Evolutionary conservation across 306 rosid genomes (phyloP).

Genomic region (Prunus mume): DNA sequence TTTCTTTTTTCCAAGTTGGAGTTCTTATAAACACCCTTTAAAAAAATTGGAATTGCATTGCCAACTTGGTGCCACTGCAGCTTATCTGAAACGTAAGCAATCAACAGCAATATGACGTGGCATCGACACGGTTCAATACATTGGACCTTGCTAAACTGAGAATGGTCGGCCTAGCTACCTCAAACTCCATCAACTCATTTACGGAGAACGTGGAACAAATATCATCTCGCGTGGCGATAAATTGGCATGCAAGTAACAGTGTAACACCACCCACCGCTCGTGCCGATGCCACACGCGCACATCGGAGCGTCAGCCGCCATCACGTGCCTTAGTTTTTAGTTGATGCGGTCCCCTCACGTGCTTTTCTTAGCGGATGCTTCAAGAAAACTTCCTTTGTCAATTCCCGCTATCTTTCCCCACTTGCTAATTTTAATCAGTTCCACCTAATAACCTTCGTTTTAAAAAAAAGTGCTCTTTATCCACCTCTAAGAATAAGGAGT

Average conservation of each 20-base stretch:
- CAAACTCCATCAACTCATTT: conserved; percentile 12
- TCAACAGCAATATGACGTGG: not conserved
- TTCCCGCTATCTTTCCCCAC: not conserved
- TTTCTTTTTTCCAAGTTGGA: not conserved
- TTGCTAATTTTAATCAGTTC: not conserved
- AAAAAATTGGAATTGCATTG: not conserved
- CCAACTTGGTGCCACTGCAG: not conserved
- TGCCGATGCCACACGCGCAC: not conserved
- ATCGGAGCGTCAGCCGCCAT: conserved; percentile 20
- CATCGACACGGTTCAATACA: conserved; percentile 2
- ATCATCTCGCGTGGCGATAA: not conserved
- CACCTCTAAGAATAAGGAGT: too few relatives aligned
- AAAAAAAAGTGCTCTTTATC: too few relatives aligned
- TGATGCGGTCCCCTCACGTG: conserved; percentile 40
- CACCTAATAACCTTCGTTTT: not conserved
- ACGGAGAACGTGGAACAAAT: conserved; percentile 32
- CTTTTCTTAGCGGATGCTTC: conserved; percentile 27
- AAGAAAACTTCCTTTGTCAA: conserved; percentile 22
- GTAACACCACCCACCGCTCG: not conserved
- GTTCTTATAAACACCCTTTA: not conserved
- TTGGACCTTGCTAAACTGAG: not conserved
- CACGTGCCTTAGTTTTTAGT: conserved; percentile 23
- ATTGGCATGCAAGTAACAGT: not conserved
- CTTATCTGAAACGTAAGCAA: conserved; percentile 14
- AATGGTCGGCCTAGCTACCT: conserved; percentile 12